Base-by-base conservation (phyloP, 345 rosid species). In the Sapria himalayana region DNA sequence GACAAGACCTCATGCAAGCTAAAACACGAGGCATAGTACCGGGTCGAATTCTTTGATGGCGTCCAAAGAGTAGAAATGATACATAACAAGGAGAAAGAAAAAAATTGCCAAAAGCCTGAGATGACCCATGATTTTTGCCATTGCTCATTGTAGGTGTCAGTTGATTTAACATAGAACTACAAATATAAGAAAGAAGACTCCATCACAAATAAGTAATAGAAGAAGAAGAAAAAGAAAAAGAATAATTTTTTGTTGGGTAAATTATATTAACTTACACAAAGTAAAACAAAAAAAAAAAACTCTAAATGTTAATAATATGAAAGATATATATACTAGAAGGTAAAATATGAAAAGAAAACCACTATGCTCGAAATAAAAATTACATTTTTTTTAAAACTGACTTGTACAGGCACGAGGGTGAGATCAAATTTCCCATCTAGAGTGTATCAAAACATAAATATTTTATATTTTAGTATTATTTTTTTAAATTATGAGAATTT, bases 121-220 rank as follows among this genome's bases (percentile, higher is more conserved):
- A 89, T 73, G 60, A 82, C 66, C 95, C 98, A 89, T 17, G 93
- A 93, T 36, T 67, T 76, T 67, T 77, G 93, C 98, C 98, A 89
- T 16, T 57, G 72, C 58, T 82, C 93, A 19, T 89, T 89, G 60
- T 82, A 82, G 17, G 71, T 63, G 56, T 89, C 98, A 25, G 63
- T 76, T 22, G 91, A 65, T 73, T 89, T 89, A 74, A 79, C 82
- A 58, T 82, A 82, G 41, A 89, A 66, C 98, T 89, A 84, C 74
- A 57, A 50, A 20, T 34, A 55, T 19, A 35, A 23, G 15, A 40
- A 18, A 29, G 41, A 19, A 2, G 3, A 36, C 4, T 14, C 6
- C 22, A 17, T 3, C 9, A 7, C 10, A 5, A 10, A 24, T 9
- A 18, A 4, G 17, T 1, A 11, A 43, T 19, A 33, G 21, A 13